phyloP scores from a whole-genome alignment of 2,329 filamentous ascomycete species.

The Teratosphaeria zuluensis region DNA sequence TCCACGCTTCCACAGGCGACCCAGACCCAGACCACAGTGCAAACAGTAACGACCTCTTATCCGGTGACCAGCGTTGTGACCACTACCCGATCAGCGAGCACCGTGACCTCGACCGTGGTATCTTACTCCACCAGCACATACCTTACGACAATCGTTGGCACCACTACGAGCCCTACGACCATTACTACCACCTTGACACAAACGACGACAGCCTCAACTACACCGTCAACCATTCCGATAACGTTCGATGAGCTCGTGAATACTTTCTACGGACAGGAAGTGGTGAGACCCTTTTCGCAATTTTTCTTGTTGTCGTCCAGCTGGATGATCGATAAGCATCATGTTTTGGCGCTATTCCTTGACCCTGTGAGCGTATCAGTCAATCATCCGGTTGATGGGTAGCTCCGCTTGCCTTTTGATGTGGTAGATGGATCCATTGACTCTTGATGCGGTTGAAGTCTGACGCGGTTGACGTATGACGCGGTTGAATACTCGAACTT shows the following conservation, averaged over 20 bases:
- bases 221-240: neutral
- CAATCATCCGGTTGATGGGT: too few species aligned
- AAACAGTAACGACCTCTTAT: neutral
- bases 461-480: too few species aligned
- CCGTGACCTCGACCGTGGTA: neutral
- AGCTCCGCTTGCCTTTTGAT: neutral
- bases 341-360: too few species aligned
- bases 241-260: neutral
- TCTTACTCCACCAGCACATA: neutral
- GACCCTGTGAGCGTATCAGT: too few species aligned
- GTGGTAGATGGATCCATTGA: neutral
- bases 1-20: neutral
- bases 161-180: neutral
- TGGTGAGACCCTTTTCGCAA: neutral
- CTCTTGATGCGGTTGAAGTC: too few species aligned
- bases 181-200: neutral
- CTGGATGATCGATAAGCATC: too few species aligned
- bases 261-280: neutral
- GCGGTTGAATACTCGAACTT: neutral
- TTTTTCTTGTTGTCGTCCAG: too few species aligned
- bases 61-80: neutral
- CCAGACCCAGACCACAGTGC: neutral
- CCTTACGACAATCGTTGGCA: neutral
- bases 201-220: neutral
- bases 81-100: neutral